A percentile compares a stretch with the other conserved stretches of the same genome.
Evolutionary conservation across 441 rosid genomes (phyloP).

Genomic region (Populus hybrid): DNA sequence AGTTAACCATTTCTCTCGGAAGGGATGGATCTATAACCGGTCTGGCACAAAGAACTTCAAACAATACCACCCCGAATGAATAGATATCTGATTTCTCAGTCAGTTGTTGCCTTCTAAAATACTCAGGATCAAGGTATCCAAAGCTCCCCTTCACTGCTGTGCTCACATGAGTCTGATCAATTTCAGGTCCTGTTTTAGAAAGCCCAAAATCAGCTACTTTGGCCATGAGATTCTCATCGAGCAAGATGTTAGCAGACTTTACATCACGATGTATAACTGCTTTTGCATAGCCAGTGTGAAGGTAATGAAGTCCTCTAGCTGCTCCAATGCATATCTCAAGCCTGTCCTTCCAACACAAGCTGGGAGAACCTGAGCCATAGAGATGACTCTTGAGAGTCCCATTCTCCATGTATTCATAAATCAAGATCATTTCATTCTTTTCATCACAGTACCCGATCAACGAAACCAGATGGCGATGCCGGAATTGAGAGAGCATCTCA

Average conservation of each 20-base stretch:
- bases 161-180: not conserved
- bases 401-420: constrained; percentile 95
- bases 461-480: constrained; percentile 94
- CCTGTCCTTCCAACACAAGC: constrained; percentile 6
- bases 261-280: constrained; percentile 3
- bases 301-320: constrained; percentile 1
- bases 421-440: constrained; percentile 87
- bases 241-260: not conserved
- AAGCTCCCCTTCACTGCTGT: not conserved
- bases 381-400: constrained; percentile 33
- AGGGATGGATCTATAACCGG: constrained; percentile 66
- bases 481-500: constrained; percentile 93
- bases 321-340: constrained; percentile 2
- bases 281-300: not conserved
- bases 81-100: not conserved
- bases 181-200: not conserved
- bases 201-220: constrained; percentile 2
- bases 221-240: constrained; percentile 1
- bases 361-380: constrained; percentile 4
- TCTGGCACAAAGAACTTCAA: constrained; percentile 15
- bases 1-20: constrained; percentile 74
- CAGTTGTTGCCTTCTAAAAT: constrained; percentile 3
- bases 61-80: not conserved
- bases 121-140: constrained; percentile 1
- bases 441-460: constrained; percentile 92